phyloP scores from a whole-genome alignment of 208 protist species.

The Leishmania aethiopica region DNA sequence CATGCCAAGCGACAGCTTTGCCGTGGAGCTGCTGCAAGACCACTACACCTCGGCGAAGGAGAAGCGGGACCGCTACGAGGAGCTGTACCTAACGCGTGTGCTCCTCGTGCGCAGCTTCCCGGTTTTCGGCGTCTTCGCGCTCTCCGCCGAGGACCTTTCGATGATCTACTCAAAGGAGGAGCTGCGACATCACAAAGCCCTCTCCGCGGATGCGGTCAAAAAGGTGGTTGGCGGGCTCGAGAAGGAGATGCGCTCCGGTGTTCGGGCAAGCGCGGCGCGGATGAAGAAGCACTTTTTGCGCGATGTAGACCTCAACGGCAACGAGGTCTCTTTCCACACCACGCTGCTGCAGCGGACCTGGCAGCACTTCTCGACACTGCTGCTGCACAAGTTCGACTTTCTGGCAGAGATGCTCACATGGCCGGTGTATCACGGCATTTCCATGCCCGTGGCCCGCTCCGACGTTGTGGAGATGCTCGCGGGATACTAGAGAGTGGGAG shows the following conservation, averaged over 20 bases:
- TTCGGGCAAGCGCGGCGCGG: conserved; percentile 57
- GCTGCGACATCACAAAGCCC: conserved; percentile 78
- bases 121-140: conserved; percentile 71
- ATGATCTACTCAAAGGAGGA: conserved; percentile 79
- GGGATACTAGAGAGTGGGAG: conserved; percentile 30
- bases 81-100: conserved; percentile 86
- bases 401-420: conserved; percentile 54
- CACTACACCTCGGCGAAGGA: conserved; percentile 65
- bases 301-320: conserved; percentile 55
- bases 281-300: conserved; percentile 88
- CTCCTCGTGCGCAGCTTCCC: conserved; percentile 79
- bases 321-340: conserved; percentile 78
- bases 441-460: conserved; percentile 33
- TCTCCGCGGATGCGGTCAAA: conserved; percentile 67
- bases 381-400: conserved; percentile 82
- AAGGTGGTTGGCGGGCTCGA: conserved; percentile 61
- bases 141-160: conserved; percentile 82
- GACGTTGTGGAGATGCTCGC: conserved; percentile 56
- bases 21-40: conserved; percentile 63
- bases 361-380: conserved; percentile 71
- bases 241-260: conserved; percentile 71
- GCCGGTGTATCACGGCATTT: conserved; percentile 60
- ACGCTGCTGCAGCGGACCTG: conserved; percentile 84
- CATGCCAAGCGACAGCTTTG: conserved; percentile 54
- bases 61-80: conserved; percentile 82